Evolutionary conservation across 805 yeast genomes (phyloP).

Genomic region (Metschnikowia cubensis): DNA sequence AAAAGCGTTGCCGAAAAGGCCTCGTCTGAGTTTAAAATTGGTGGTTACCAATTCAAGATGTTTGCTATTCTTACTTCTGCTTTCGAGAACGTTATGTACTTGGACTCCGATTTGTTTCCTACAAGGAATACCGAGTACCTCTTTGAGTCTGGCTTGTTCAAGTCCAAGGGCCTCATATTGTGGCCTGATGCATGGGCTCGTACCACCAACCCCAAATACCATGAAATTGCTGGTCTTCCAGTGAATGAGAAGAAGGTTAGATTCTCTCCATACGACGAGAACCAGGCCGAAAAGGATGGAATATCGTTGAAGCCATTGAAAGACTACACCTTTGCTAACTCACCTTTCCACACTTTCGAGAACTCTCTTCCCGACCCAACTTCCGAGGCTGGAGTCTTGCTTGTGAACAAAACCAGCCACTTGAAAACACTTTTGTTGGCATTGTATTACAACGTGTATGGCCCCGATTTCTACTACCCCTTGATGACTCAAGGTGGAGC

Average conservation of each 20-base stretch:
- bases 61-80: conserved; percentile 60
- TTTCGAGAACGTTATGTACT: conserved; percentile 44
- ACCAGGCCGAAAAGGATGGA: conserved; percentile 33
- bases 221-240: conserved; percentile 46
- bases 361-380: conserved; percentile 66
- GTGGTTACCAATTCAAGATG: conserved; percentile 51
- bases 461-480: conserved; percentile 65
- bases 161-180: conserved; percentile 46
- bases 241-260: conserved; percentile 33
- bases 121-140: conserved; percentile 41
- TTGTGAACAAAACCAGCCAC: conserved; percentile 59
- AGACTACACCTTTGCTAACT: conserved; percentile 23
- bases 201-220: conserved; percentile 58
- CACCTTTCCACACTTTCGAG: conserved; percentile 56
- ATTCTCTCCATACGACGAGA: conserved; percentile 32
- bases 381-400: conserved; percentile 66
- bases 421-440: conserved; percentile 54
- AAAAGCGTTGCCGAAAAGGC: conserved; percentile 16
- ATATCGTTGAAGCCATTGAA: conserved; percentile 21
- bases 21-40: conserved; percentile 23
- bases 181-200: conserved; percentile 77
- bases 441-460: conserved; percentile 60
- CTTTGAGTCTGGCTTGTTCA: conserved; percentile 42
- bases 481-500: conserved; percentile 67
- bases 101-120: conserved; percentile 53